Evolutionary conservation across 1,284 basidiomycete genomes (phyloP), one percentile per base, ranked within the genome.

Genomic region (Leccinum pallidistipes): DNA sequence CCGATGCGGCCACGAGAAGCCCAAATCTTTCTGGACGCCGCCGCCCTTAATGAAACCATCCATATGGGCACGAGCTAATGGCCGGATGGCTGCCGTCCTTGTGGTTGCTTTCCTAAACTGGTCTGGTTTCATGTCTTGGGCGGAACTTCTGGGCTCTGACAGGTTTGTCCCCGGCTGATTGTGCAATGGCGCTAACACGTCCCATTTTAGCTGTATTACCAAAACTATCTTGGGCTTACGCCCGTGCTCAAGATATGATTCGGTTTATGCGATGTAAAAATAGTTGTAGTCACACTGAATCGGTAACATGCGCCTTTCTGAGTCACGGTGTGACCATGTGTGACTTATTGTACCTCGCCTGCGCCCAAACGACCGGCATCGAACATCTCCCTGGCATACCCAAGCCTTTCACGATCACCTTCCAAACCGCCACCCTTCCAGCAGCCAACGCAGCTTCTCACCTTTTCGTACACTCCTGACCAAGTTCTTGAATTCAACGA

Each of bases 171-270:
- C 18, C 43, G 3, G 9, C 12, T 55, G 6, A 53, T 12, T 21
- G 7, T 47, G 8, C 1, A 12, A 55, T 21, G 6, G 5, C 9
- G 31, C 53, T 74, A 12, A 75, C 24, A 6, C 36, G 1, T 47
- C 21, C 11, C 24, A 21, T 2, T 34, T 38, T 57, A 86, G 83
- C 69, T 91, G 2, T 91, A 85, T 70, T 91, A 90, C 69, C 89
- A 92, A 67, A 79, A 85, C 55, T 92, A 86, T 68, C 69, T 79
- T 60, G 69, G 74, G 1, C 74, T 85, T 51, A 77, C 76, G 5
- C 83, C 90, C 1, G 77, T 95, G 32, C 78, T 82, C 12, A 88
- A 91, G 0, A 27, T 27, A 92, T 94, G 76, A 71, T 94, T 27
- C 86, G 91, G 8, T 81, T 95, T 65, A 66, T 95, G 4, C 94